A percentile compares a stretch with the other conserved stretches of the same genome.
These are phyloP conservation scores for Heterobasidion irregulare DNA, from an alignment of 1,284 basidiomycete genomes.

Conservation along the genomic window DNA sequence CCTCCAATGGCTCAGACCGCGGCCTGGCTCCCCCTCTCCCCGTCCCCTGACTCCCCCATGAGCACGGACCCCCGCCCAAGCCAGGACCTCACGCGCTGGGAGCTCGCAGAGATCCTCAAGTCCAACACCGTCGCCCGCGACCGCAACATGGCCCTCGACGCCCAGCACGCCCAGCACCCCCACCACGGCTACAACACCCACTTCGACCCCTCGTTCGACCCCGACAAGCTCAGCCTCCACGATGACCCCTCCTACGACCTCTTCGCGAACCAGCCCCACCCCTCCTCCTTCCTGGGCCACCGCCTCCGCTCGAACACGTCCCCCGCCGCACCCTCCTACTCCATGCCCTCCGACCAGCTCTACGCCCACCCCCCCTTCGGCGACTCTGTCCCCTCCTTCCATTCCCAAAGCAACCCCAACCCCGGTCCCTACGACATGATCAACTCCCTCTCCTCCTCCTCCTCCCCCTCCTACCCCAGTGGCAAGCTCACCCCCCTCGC, in stretches of 20 bases:
- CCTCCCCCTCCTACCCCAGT: slow-evolving; percentile 42
- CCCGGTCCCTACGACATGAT: slow-evolving; percentile 57
- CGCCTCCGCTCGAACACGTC: slow-evolving; percentile 62
- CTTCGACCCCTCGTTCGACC: slow-evolving; percentile 19
- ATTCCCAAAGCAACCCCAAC: slow-evolving; percentile 23
- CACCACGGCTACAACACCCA: slow-evolving; percentile 18
- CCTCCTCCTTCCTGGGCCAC: slow-evolving; percentile 44
- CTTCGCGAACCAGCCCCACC: slow-evolving; percentile 37
- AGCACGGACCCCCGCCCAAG: slow-evolving; percentile 4
- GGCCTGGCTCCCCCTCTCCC: slow-evolving; percentile 20
- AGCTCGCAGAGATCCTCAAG: slow-evolving; percentile 33
- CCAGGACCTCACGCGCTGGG: slow-evolving; percentile 14
- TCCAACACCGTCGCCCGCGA: slow-evolving; percentile 25
- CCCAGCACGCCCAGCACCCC: slow-evolving; percentile 8
- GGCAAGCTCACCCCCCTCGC: slow-evolving; percentile 70
- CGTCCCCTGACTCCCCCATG: slow-evolving; percentile 5
- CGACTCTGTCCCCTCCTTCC: slow-evolving; percentile 50
- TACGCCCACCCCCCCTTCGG: slow-evolving; percentile 51
- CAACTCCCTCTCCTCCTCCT: slow-evolving; percentile 37
- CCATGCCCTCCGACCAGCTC: slow-evolving; percentile 42
- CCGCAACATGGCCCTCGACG: slow-evolving; percentile 40
- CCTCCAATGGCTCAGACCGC: slow-evolving; percentile 24
- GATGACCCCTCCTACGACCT: slow-evolving; percentile 33
- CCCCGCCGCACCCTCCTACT: slow-evolving; percentile 51
- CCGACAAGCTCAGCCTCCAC: slow-evolving; percentile 17